Base-by-base conservation (phyloP, 805 yeast genomes). In the Kregervanrija fluxuum region DNA sequence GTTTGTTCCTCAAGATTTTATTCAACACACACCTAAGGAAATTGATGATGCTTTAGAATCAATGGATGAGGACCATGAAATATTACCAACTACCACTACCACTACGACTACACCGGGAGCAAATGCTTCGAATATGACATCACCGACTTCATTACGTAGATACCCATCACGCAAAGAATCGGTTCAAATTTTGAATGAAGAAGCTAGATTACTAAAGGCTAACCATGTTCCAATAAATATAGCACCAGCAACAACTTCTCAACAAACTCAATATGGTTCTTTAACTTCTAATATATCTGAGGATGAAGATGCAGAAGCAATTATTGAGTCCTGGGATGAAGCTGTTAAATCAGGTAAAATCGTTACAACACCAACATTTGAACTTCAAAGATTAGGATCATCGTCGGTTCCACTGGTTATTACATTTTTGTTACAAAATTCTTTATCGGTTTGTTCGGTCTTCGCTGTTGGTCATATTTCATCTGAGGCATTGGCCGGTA, bases 381-480 rank as follows among this genome's bases (percentile, higher is more conserved):
- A 76, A 57, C 48, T 67, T 10, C 59, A 54, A 40, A 67, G 65
- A 11, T 55, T 77, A 41, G 32, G 64, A 15, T 52, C 56, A 35
- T 73, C 70, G 46, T 74, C 82, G 1, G 47, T 70, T 9, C 91
- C 91, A 0, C 62, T 84, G 53, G 69, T 82, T 14, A 64, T 80
- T 41, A 83, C 91, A 0, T 84, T 84, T 53, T 57, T 84, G 28
- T 62, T 84, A 47, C 89, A 84, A 57, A 80, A 82, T 58, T 82
- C 89, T 0, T 67, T 84, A 40, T 80, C 87, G 3, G 81, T 85
- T 41, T 87, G 89, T 12, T 80, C 87, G 1, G 85, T 84, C 32
- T 83, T 85, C 58, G 79, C 85, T 3, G 90, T 83, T 30, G 89
- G 91, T 9, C 77, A 80, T 51, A 69, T 85, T 43, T 90, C 91